These are phyloP conservation scores for Selenicereus undatus DNA, from an alignment of 148 eudicot species.

Conservation along the genomic window DNA sequence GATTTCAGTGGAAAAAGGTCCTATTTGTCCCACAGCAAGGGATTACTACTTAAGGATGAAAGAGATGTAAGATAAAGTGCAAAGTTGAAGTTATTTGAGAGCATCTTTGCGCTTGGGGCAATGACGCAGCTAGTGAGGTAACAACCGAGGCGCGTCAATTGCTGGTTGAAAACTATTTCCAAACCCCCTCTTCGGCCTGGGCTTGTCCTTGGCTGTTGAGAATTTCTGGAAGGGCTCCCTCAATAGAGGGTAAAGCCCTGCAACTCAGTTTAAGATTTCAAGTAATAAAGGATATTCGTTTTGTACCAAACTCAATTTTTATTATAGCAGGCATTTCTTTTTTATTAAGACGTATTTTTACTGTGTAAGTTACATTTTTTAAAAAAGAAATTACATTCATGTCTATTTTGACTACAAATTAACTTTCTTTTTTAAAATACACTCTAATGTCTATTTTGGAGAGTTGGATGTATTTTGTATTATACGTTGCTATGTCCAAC, in stretches of 20 bases:
- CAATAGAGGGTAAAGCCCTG: neutral
- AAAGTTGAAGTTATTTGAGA: neutral
- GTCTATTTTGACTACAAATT: no score
- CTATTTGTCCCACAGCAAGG: neutral
- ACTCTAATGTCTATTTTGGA: no score
- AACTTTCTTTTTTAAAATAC: no score
- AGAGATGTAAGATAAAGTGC: neutral
- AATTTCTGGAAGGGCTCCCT: neutral
- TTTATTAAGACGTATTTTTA: no score
- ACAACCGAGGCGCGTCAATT: neutral
- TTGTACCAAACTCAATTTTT: no score
- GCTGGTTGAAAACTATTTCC: constrained; percentile 10
- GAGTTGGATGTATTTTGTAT: no score
- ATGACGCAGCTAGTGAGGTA: constrained; percentile 5
- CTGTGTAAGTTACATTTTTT: no score
- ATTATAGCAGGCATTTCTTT: no score
- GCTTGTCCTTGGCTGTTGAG: neutral
- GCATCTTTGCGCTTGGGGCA: constrained; percentile 7
- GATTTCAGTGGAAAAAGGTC: neutral
- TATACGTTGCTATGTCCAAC: no score
- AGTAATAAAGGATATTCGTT: no score
- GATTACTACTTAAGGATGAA: neutral
- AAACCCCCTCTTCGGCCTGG: constrained; percentile 4
- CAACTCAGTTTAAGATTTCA: neutral
- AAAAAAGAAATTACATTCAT: no score